Base-by-base conservation (phyloP, 306 rosid genomes). In the Vigna unguiculata region DNA sequence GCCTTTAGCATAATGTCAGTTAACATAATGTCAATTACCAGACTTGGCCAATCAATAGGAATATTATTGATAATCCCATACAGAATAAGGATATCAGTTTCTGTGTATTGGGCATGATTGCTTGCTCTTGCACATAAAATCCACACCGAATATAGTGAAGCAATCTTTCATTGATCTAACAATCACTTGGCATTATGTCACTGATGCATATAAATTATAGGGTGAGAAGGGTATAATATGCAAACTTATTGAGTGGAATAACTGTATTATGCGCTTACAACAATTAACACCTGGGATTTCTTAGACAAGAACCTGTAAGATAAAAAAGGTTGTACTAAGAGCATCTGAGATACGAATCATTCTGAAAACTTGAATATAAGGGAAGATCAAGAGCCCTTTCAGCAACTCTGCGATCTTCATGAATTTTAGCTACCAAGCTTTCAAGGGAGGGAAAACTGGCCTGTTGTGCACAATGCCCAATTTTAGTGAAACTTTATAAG, bases 381-480 rank as follows among this genome's bases (percentile, higher is more conserved):
- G 99, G 92, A 79, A 95, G 97, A 81, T 95, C 97, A 80, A 95
- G 93, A 78, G 92, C 96, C 64, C 68, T 82, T 88, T 90, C 97
- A 17, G 91, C 92, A 85, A 87, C 77, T 72, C 59, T 76, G 17
- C 97, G 20, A 67, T 95, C 97, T 75, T 90, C 96, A 7, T 90
- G 96, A 77, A 92, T 95, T 87, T 88, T 90, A 32, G 86, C 91
- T 53, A 92, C 46, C 85, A 95, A 83, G 81, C 84, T 89, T 83
- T 90, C 97, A 34, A 90, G 93, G 63, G 84, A 77, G 24, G 97
- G 81, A 81, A 95, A 95, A 84, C 92, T 92, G 54, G 86, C 93
- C 98, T 95, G 84, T 76, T 49, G 60, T 45, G 71, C 75, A 82
- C 20, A 71, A 59, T 2, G 65, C 58, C 49, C 53, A 46, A 75